Conservation (phyloP, 257 asterid species). For the Scutellaria minor region DNA sequence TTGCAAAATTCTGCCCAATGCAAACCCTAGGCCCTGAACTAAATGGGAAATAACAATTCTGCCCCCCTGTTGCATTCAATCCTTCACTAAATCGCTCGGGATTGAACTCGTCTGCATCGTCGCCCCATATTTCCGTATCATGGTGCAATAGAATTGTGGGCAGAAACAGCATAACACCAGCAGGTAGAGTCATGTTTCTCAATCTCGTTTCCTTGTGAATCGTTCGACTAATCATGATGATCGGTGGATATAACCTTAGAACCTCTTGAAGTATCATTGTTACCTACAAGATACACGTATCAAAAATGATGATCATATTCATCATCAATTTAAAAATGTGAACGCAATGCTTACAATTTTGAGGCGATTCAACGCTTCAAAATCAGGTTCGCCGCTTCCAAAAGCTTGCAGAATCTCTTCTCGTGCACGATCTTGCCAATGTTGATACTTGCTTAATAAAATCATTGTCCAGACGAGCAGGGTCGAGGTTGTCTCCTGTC, state of each 20-base stretch:
- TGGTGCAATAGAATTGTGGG: slow-evolving; percentile 50
- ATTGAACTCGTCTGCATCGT: slow-evolving; percentile 61
- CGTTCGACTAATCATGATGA: slow-evolving; percentile 18
- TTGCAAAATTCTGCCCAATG: slow-evolving; percentile 59
- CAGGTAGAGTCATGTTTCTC: slow-evolving; percentile 45
- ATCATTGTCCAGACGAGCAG: slow-evolving; percentile 42
- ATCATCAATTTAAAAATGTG: too few species aligned
- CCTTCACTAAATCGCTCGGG: slow-evolving; percentile 59
- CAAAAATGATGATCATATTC: not conserved
- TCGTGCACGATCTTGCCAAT: slow-evolving; percentile 62
- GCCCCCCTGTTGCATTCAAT: slow-evolving; percentile 37
- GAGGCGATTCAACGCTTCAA: slow-evolving; percentile 47
- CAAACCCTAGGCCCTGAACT: slow-evolving; percentile 62
- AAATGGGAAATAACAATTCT: slow-evolving; percentile 45
- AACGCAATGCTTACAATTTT: slow-evolving; percentile 43
- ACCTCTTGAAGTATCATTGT: slow-evolving; percentile 61
- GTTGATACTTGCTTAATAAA: slow-evolving; percentile 34
- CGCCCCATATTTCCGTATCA: slow-evolving; percentile 54
- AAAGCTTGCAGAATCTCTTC: slow-evolving; percentile 52
- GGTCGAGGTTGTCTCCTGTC: slow-evolving; percentile 63
- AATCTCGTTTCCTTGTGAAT: slow-evolving; percentile 36
- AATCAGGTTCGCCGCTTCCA: slow-evolving; percentile 39
- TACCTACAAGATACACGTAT: slow-evolving; percentile 36
- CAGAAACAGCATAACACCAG: slow-evolving; percentile 45
- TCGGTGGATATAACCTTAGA: slow-evolving; percentile 58